A percentile compares a stretch with the other conserved stretches of the same genome.
phyloP scores from a whole-genome alignment of 768 basidiomycete species.

The Mycena belliarum region DNA sequence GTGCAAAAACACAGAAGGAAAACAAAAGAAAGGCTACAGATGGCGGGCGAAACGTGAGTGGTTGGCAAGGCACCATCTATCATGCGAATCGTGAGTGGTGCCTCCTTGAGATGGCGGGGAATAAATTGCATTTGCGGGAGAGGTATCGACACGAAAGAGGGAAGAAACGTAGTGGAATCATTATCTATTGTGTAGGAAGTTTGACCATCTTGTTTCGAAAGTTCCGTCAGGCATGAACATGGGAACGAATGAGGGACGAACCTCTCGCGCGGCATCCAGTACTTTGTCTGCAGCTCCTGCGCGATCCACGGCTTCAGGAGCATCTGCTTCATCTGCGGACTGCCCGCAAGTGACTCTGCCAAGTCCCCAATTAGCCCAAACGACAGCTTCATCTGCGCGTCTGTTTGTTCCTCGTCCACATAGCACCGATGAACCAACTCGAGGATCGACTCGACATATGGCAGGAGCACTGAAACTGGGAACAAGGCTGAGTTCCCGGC shows the following conservation, averaged over 20 bases:
- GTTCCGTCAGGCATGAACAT: neutral
- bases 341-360: slow-evolving; percentile 81
- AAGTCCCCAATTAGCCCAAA: slow-evolving; percentile 93
- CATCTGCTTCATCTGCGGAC: slow-evolving; percentile 71
- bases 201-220: slow-evolving; percentile 66
- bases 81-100: slow-evolving; percentile 25
- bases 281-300: slow-evolving; percentile 68
- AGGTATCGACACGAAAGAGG: slow-evolving; percentile 32
- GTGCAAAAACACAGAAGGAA: neutral
- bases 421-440: slow-evolving; percentile 80
- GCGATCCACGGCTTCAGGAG: slow-evolving; percentile 82
- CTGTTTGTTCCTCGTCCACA: slow-evolving; percentile 81
- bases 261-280: slow-evolving; percentile 82
- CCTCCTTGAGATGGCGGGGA: slow-evolving; percentile 28
- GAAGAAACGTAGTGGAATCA: slow-evolving; percentile 26
- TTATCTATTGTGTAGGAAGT: slow-evolving; percentile 68
- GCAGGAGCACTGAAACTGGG: slow-evolving; percentile 56
- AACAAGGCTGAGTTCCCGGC: slow-evolving; percentile 14
- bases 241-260: slow-evolving; percentile 34
- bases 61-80: slow-evolving; percentile 23
- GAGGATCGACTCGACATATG: slow-evolving; percentile 73
- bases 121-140: slow-evolving; percentile 57
- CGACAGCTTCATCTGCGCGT: slow-evolving; percentile 69
- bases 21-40: slow-evolving; percentile 6
- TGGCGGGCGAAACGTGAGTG: slow-evolving; percentile 21